phyloP scores from a whole-genome alignment of 371 early-diverging fungal genomes.

The Mucor mucedo region DNA sequence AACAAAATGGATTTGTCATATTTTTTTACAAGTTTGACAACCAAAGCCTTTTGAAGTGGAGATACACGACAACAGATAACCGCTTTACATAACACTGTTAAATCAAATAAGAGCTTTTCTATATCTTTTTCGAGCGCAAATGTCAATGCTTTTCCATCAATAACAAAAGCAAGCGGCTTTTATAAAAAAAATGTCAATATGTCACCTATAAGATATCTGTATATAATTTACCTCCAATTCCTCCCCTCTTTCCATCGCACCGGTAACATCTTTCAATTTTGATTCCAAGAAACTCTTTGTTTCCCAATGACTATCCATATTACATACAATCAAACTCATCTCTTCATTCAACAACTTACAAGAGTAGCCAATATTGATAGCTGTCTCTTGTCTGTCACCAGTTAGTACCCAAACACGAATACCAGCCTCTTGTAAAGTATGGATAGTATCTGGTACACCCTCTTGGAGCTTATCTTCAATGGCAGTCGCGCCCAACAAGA shows the following conservation, averaged over 20 bases:
- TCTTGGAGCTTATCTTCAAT: slow-evolving; percentile 99
- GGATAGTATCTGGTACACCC: slow-evolving; percentile 96
- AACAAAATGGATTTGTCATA: slow-evolving; percentile 76
- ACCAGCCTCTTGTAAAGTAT: slow-evolving; percentile 93
- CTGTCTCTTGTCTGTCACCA: slow-evolving; percentile 94
- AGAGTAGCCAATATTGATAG: slow-evolving; percentile 92
- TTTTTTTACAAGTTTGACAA: slow-evolving; percentile 89
- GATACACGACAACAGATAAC: slow-evolving; percentile 94
- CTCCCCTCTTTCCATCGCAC: slow-evolving; percentile 57
- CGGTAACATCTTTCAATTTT: slow-evolving; percentile 73
- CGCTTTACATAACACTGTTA: slow-evolving; percentile 81
- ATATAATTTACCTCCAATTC: slow-evolving; percentile 55
- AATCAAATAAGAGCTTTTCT: slow-evolving; percentile 73
- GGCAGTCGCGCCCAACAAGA: slow-evolving; percentile 95
- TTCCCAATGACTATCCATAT: slow-evolving; percentile 79
- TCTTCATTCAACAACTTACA: slow-evolving; percentile 89
- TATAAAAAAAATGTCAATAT: slow-evolving; percentile 10
- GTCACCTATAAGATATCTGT: neutral
- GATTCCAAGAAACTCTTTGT: slow-evolving; percentile 79
- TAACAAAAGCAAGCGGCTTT: slow-evolving; percentile 72
- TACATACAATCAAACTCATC: slow-evolving; percentile 84
- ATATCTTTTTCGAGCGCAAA: slow-evolving; percentile 76
- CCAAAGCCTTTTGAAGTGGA: slow-evolving; percentile 93
- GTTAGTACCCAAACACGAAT: slow-evolving; percentile 97
- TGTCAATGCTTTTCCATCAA: slow-evolving; percentile 73